phyloP scores from a whole-genome alignment of 1,284 basidiomycete species.

The Mycena citricolor region DNA sequence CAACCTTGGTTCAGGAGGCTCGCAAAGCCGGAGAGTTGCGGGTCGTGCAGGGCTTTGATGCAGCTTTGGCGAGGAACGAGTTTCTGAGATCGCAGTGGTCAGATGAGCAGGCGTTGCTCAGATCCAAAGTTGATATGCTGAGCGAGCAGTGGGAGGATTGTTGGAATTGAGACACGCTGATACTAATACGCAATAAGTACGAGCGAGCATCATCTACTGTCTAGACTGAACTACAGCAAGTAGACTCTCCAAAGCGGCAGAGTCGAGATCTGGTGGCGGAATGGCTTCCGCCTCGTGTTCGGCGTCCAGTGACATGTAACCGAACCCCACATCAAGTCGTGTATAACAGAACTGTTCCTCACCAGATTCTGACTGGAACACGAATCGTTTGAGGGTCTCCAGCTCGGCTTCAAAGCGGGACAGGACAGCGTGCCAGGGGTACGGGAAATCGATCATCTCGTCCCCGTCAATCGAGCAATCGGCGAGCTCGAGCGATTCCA shows the following conservation, averaged over 20 bases:
- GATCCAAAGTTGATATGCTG: no score
- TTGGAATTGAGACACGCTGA: no score
- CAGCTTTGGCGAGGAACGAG: constrained; percentile 34
- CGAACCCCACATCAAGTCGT: not conserved
- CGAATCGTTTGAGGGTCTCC: not conserved
- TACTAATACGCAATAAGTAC: no score
- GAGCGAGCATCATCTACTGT: no score
- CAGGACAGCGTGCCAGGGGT: constrained; percentile 1
- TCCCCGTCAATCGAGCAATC: constrained; percentile 9
- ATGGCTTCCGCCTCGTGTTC: not conserved
- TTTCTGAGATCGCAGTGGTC: constrained; percentile 1
- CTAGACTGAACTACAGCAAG: constrained; percentile 3
- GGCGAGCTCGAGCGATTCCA: constrained; percentile 6
- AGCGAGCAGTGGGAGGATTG: no score
- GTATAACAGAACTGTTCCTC: no score
- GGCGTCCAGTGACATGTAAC: not conserved
- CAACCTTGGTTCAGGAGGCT: constrained; percentile 39
- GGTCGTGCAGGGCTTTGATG: constrained; percentile 36
- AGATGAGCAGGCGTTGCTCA: no score
- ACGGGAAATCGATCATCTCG: not conserved
- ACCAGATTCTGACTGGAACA: no score
- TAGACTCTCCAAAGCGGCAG: constrained; percentile 4
- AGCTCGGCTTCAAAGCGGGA: not conserved
- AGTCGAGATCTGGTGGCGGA: no score
- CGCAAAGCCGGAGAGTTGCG: constrained; percentile 38